Base-by-base conservation (phyloP, 371 early-diverging fungal genomes). In the Mortierella sp. region DNA sequence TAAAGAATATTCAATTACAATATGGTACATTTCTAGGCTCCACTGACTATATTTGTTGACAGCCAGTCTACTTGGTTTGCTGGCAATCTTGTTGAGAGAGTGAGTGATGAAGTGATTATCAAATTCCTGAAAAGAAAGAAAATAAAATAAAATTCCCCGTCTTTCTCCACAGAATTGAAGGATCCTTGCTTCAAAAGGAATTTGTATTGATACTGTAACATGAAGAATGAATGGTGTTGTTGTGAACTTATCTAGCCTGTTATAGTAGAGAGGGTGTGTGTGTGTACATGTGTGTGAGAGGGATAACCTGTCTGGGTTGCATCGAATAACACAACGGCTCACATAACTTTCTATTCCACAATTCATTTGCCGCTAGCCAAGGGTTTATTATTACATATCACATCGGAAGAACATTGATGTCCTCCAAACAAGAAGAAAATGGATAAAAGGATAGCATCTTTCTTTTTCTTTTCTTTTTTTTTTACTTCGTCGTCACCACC, bases 361-460 rank as follows among this genome's bases (percentile, higher is more conserved):
- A 38, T 4, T 48, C 13, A 32, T 28, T 15, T 33, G 4, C 21
- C 22, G 52, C 33, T 38, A n/a, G 16, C 58, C 28, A 28, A 63
- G 47, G 32, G 60, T 71, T 71, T 22, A 52, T 65, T 59, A 58
- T 28, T 28, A 28, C 28, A 28, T 28, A 28, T 28, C 28, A 28
- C 28, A 43, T 13, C 43, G 43, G 43, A 43, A 13, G 13, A 43
- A 43, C 43, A 43, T 3, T 28, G 28, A 28, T 28, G 28, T 28
- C 28, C 28, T 28, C 28, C 28, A 28, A 53, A 19, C 8, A 55
- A 36, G 43, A 8, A 41, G 19, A 47, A 10, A 47, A 47, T 13
- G 32, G 16, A 64, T 68, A 71, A 72, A 67, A 67, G 40, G 69
- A 65, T 68, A 24, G 72, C 68, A 70, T 28, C 59, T 67, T 41